A percentile compares a stretch with the other conserved stretches of the same genome.
phyloP scores from a whole-genome alignment of 345 rosid species.

The Brassica cretica region DNA sequence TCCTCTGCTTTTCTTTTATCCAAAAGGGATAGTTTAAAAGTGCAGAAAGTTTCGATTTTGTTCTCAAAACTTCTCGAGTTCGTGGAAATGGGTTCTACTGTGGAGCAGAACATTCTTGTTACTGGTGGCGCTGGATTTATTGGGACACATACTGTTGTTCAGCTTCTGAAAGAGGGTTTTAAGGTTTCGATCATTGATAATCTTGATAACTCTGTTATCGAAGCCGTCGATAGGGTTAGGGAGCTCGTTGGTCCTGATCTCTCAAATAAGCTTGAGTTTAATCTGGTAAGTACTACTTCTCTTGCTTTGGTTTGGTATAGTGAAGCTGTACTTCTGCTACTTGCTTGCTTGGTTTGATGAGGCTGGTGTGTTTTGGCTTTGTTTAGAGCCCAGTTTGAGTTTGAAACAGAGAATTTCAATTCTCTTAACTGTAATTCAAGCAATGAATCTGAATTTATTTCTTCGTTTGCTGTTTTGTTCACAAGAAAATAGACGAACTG shows the following conservation, averaged over 20 bases:
- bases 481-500: not conserved
- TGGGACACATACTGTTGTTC: not conserved
- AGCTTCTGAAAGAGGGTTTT: not conserved
- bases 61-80: not conserved
- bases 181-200: not conserved
- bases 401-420: not conserved
- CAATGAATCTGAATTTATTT: not conserved
- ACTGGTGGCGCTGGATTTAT: not conserved
- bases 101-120: slow-evolving; percentile 3
- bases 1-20: not conserved
- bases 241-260: not conserved
- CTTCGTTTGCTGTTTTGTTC: not conserved
- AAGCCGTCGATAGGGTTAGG: not conserved
- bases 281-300: not conserved
- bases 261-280: not conserved
- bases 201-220: not conserved
- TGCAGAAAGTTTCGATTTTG: slow-evolving; percentile 24
- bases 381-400: not conserved
- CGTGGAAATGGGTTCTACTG: not conserved
- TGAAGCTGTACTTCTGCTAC: not conserved
- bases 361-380: not conserved
- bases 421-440: not conserved
- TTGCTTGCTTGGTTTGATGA: slow-evolving; percentile 3
- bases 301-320: not conserved
- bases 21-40: slow-evolving; percentile 13